Base-by-base conservation (phyloP, 2,329 filamentous ascomycete species). In the Penicillium concentricum region DNA sequence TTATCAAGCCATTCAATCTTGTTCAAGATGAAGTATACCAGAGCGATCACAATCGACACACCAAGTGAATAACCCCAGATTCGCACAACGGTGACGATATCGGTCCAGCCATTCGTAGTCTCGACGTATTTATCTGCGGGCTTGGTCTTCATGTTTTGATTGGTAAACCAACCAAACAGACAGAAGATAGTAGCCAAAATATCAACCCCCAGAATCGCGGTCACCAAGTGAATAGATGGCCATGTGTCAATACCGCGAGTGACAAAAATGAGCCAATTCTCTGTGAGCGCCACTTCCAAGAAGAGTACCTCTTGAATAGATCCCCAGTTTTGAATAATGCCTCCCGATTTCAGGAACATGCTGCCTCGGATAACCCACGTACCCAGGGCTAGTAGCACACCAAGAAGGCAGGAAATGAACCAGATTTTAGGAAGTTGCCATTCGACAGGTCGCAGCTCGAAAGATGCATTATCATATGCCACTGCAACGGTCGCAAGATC, bases 241-340 rank as follows among this genome's bases (percentile, higher is more conserved):
- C 84, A 87, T 6, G 88, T 91, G 70, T 86, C 81, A 60, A 83
- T 85, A 60, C 89, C 91, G 82, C 91, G 90, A 63, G 91, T 96
- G 77, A 96, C 93, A 82, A 96, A 96, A 76, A 96, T 96, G 50
- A 96, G 86, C 92, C 91, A 96, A 81, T 96, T 96, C 83, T 96
- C 91, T 59, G 91, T 93, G 54, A 96, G 85, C 8, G 90, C 92
- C 72, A 96, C 89, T 79, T 96, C 87, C 43, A 96, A 85, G 85
- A 96, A 96, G 69, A 96, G 80, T 44, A 91, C 86, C 71, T 89
- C 87, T 76, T 91, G 88, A 59, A 90, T 82, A 55, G 85, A 86
- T 62, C 88, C 88, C 71, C 84, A 91, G 76, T 88, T 88, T 74
- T 90, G 83, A 61, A 92, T 84, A 65, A 92, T 80, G 76, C 89